Conservation (phyloP, 352 stramenopile genomes). For the Phytophthora pinifolia region DNA sequence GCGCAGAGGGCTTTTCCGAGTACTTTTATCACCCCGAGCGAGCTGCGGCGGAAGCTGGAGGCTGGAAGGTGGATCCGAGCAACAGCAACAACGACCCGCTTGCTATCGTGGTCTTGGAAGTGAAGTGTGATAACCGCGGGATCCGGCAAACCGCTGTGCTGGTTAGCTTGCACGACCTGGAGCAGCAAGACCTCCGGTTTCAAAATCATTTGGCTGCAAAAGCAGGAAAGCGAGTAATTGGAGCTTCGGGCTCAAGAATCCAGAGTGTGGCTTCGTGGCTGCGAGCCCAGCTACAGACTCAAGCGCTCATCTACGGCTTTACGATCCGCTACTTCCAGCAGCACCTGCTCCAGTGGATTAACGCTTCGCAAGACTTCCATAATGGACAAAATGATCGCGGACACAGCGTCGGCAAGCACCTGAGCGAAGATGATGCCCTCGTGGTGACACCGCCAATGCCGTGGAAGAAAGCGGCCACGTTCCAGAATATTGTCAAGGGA, state of each 20-base stretch:
- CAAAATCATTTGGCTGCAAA: constrained; percentile 39
- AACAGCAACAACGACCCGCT: constrained; percentile 10
- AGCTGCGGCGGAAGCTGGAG: constrained; percentile 32
- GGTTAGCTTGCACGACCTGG: constrained; percentile 59
- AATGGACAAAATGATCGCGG: constrained; percentile 14
- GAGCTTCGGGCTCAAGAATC: constrained; percentile 41
- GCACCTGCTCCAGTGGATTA: constrained; percentile 62
- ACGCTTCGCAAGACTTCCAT: constrained; percentile 30
- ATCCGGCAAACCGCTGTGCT: constrained; percentile 62
- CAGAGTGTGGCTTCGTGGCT: constrained; percentile 52
- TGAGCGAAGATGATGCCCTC: constrained; percentile 24
- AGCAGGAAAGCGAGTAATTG: constrained; percentile 5
- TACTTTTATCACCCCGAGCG: constrained; percentile 66
- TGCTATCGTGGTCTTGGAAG: constrained; percentile 60
- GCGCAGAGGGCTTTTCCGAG: constrained; percentile 59
- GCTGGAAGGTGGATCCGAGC: constrained; percentile 14
- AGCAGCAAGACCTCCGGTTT: constrained; percentile 63
- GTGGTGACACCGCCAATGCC: constrained; percentile 16
- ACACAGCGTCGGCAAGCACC: constrained; percentile 18
- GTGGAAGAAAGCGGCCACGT: constrained; percentile 44
- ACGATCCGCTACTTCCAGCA: constrained; percentile 79
- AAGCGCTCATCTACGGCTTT: constrained; percentile 71
- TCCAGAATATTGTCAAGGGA: constrained; percentile 83
- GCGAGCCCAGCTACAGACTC: constrained; percentile 50
- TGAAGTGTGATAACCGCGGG: constrained; percentile 75